Conservation (phyloP, 2,329 filamentous ascomycete genomes). For the Thielaviopsis musarum region DNA sequence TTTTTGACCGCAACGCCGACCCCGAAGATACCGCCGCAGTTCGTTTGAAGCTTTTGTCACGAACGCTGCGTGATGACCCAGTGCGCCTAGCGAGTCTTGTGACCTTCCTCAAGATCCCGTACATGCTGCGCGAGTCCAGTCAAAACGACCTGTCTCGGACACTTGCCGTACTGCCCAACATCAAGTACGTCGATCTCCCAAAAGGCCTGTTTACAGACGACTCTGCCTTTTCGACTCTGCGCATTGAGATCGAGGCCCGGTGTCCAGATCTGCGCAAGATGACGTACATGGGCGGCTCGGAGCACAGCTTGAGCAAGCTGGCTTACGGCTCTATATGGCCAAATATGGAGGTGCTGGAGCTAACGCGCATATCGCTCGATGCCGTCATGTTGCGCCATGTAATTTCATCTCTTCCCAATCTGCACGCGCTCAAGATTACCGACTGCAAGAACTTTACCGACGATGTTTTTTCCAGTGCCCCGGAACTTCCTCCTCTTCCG, state of each 20-base stretch:
- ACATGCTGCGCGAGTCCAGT: conserved; percentile 82
- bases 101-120: conserved; percentile 71
- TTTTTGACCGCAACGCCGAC: conserved; percentile 60
- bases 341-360: conserved; percentile 55
- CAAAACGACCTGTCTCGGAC: conserved; percentile 73
- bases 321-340: conserved; percentile 49
- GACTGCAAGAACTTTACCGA: conserved; percentile 57
- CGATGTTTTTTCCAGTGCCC: conserved; percentile 51
- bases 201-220: conserved; percentile 79
- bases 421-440: conserved; percentile 60
- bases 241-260: conserved; percentile 67
- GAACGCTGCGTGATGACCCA: conserved; percentile 64
- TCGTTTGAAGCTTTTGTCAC: conserved; percentile 61
- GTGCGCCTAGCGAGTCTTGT: conserved; percentile 52
- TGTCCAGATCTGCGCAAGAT: conserved; percentile 80
- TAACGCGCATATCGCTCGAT: conserved; percentile 52
- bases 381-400: conserved; percentile 53
- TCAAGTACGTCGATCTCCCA: conserved; percentile 80
- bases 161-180: conserved; percentile 67
- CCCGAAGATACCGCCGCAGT: conserved; percentile 64
- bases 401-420: conserved; percentile 45
- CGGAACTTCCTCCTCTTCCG: conserved; percentile 55
- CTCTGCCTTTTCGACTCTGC: conserved; percentile 52
- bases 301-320: conserved; percentile 58
- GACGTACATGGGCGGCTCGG: conserved; percentile 64